Conservation (phyloP, 495 filamentous ascomycete genomes). For the Aspergillus diversus region DNA sequence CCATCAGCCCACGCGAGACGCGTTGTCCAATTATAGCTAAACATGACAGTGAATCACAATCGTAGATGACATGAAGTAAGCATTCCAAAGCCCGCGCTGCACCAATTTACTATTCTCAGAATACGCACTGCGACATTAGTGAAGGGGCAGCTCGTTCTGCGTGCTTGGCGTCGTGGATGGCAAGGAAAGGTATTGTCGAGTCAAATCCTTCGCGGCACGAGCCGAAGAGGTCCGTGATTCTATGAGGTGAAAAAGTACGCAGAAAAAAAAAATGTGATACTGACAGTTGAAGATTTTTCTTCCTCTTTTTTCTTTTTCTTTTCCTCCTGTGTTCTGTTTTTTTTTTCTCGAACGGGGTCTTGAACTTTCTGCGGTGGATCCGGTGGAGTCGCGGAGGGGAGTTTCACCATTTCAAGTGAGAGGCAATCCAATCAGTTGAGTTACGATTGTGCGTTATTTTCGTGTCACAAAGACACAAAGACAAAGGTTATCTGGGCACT, state of each 20-base stretch:
- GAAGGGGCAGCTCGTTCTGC: background rate
- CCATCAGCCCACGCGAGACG: background rate
- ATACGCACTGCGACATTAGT: background rate
- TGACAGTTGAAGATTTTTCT: too few species aligned
- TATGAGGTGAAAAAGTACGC: too few species aligned
- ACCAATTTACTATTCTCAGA: background rate
- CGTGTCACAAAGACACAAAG: background rate
- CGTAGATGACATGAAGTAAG: background rate
- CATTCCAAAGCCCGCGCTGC: background rate
- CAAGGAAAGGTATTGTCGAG: background rate
- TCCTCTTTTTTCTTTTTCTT: constrained; percentile 2
- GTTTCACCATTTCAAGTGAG: background rate
- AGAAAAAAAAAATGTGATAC: too few species aligned
- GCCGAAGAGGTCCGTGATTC: background rate
- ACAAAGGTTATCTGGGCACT: constrained; percentile 4
- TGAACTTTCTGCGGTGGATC: background rate
- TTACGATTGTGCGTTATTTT: constrained; percentile 13
- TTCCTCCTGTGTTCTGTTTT: background rate
- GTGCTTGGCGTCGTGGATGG: background rate
- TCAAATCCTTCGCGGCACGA: background rate
- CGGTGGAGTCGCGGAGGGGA: background rate
- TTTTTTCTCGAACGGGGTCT: background rate
- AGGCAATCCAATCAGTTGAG: background rate
- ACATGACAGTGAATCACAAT: background rate
- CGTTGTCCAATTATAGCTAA: background rate